Evolutionary conservation across 2,329 filamentous ascomycete species (phyloP).

Genomic region (Lecanoromycetidae sp.): DNA sequence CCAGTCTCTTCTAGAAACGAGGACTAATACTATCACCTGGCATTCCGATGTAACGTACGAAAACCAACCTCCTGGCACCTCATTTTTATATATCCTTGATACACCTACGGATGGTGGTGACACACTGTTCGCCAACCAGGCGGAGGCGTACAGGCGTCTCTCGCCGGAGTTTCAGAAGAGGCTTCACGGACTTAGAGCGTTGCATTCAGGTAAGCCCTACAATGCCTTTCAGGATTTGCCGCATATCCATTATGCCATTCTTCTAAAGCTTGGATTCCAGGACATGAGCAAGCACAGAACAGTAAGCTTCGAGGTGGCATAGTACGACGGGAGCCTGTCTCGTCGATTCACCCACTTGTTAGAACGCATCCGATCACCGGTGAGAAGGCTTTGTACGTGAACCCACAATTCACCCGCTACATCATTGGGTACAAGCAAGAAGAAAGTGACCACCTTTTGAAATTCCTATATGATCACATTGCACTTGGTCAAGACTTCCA

Average conservation of each 20-base stretch:
- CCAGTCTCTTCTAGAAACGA: slow-evolving; percentile 51
- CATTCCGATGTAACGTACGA: slow-evolving; percentile 85
- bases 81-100: slow-evolving; percentile 80
- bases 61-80: slow-evolving; percentile 76
- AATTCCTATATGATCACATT: slow-evolving; percentile 67
- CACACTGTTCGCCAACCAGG: slow-evolving; percentile 70
- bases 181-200: slow-evolving; percentile 66
- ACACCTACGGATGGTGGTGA: slow-evolving; percentile 69
- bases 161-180: slow-evolving; percentile 68
- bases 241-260: no score
- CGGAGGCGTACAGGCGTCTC: slow-evolving; percentile 67
- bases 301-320: slow-evolving; percentile 42
- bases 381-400: slow-evolving; percentile 73
- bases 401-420: slow-evolving; percentile 70
- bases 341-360: slow-evolving; percentile 63
- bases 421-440: slow-evolving; percentile 80
- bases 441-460: slow-evolving; percentile 65
- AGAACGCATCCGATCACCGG: slow-evolving; percentile 71
- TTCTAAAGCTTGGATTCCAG: not conserved
- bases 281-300: slow-evolving; percentile 53
- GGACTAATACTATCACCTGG: slow-evolving; percentile 75
- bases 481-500: slow-evolving; percentile 62
- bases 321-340: slow-evolving; percentile 62
- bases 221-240: no score
- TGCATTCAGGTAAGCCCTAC: slow-evolving; percentile 62